Evolutionary conservation across 2,329 filamentous ascomycete genomes (phyloP), one percentile per base, ranked within the genome.

Genomic region (Xylaria sp.): DNA sequence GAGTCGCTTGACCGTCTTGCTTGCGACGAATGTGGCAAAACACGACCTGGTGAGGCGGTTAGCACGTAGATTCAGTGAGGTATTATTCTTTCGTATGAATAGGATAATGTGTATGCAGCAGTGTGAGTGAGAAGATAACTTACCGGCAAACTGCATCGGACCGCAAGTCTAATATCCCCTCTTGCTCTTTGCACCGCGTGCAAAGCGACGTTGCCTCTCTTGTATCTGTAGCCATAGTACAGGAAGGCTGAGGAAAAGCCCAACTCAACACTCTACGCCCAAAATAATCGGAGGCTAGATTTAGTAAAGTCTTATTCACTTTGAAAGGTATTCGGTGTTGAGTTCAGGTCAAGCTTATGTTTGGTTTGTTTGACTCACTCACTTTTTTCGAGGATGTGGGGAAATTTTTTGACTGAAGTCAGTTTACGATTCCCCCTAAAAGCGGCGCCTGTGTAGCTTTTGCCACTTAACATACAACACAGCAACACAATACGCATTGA

Each of bases 1-100:
- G 28, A 87, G 78, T 19, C 93, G 91, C 77, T 94, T 94, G 69
- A 92, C 84, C 64, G 89, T 84, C 77, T 98, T 98, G 68, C 86
- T 88, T 63, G 86, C 82, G 58, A 96, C 83, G 79, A 93, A 97
- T 71, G 85, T 84, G 61, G 84, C 80, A 78, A 94, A 97, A 78
- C 95, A 98, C 65, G 83, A 78, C 59, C 89, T 92, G 68, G 37
- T 25, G 33, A n/a, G 12, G 2, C 12, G 25, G 28, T 59, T 1
- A 50, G 21, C 35, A 5, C 23, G 23, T 31, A 12, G 5, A 14
- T 3, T 31, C 17, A n/a, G 14, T 17, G 37, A 15, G 15, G 15
- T 40, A 40, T 40, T 45, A 7, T 14, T 14, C 3, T 23, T 7
- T 25, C 28, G 28, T 15, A 46, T 25, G 8, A 51, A 52, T 47